Evolutionary conservation across 441 rosid genomes (phyloP).

Genomic region (Populus hybrid): DNA sequence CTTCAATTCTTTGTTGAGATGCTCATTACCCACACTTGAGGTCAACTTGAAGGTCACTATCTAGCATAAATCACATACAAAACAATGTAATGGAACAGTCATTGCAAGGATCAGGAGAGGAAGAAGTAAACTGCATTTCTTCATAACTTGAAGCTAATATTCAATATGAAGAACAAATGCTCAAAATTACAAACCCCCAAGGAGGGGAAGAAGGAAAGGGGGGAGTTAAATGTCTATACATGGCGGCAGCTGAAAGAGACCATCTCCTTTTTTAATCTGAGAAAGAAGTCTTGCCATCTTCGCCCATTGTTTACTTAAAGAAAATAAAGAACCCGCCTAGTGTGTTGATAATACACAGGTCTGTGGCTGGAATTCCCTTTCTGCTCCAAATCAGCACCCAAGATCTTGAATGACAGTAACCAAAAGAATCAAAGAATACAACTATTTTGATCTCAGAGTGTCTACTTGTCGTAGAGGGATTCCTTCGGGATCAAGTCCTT

Average conservation of each 20-base stretch:
- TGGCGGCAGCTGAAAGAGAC: not conserved
- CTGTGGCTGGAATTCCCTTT: not conserved
- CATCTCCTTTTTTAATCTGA: not conserved
- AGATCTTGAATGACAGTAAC: slow-evolving; percentile 11
- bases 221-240: not conserved
- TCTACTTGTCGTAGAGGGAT: slow-evolving; percentile 57
- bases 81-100: not conserved
- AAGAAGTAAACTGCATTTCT: not conserved
- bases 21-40: not conserved
- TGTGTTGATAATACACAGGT: not conserved
- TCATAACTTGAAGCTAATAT: not conserved
- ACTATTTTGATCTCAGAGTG: slow-evolving; percentile 29
- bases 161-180: not conserved
- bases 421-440: slow-evolving; percentile 14
- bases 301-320: not conserved
- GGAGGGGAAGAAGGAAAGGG: not conserved
- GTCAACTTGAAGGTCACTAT: not conserved
- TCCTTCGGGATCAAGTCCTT: slow-evolving; percentile 39
- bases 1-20: not conserved
- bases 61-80: not conserved
- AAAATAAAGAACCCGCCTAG: not conserved
- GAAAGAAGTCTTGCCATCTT: not conserved
- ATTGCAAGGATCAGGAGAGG: not conserved
- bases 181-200: not conserved
- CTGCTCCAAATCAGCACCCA: not conserved